phyloP scores from a whole-genome alignment of 2,329 filamentous ascomycete genomes.

The Calonectria fujianensis region DNA sequence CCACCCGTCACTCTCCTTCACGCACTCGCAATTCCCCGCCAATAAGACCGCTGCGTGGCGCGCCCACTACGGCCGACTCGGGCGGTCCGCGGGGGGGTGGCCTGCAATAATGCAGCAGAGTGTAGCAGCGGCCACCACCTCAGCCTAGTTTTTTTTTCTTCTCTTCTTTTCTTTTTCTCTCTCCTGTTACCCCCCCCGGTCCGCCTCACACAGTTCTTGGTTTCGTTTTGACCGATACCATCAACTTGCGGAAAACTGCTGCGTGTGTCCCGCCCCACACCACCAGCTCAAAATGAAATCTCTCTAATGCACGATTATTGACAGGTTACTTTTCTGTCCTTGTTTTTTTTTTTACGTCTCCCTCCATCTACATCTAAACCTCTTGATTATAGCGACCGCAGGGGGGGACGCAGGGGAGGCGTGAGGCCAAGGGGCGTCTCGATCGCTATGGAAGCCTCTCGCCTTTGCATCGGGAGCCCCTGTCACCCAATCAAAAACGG shows the following conservation, averaged over 20 bases:
- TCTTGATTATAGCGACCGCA: not conserved
- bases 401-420: not conserved
- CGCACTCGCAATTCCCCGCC: not conserved
- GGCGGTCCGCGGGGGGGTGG: not conserved
- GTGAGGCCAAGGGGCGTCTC: not conserved
- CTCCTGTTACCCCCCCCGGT: not conserved
- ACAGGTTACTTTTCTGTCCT: not conserved
- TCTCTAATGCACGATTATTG: not conserved
- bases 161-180: not conserved
- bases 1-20: not conserved
- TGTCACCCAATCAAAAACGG: not conserved
- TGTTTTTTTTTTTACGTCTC: not conserved
- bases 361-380: not conserved
- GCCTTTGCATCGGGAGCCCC: not conserved
- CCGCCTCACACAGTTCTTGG: not conserved
- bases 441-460: not conserved
- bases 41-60: not conserved
- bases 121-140: constrained; percentile 1
- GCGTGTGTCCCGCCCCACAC: not conserved
- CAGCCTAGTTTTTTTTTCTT: not conserved
- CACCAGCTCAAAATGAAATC: not conserved
- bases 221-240: not conserved
- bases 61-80: not conserved
- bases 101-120: not conserved
- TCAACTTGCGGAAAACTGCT: not conserved